Evolutionary conservation across 2,329 filamentous ascomycete species (phyloP), one percentile per base, ranked within the genome.

Genomic region (Cladosporium velox): DNA sequence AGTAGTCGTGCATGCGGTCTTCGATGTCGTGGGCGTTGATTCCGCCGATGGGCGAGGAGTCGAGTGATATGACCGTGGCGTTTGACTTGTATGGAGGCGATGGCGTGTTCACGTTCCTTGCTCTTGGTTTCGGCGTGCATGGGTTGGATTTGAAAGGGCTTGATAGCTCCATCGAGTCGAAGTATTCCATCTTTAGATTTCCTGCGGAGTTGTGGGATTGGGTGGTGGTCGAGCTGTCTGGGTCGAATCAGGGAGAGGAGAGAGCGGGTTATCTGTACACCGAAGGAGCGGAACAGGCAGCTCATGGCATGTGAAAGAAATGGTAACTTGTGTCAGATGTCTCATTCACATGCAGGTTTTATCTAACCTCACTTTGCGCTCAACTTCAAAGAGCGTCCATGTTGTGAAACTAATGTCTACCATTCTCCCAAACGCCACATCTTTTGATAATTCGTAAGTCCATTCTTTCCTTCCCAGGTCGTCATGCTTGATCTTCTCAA

Each of bases 401-500:
- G 52, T 55, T 21, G 52, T 32, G 52, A 58, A 28, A 58, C 32
- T 41, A 35, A 35, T 38, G 11, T 35, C 34, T 18, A 21, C 32
- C 54, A 1, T 58, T 21, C 15, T 4, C 55, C 34, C 34, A 41
- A 58, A 58, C 34, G 34, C 34, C 55, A 8, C 38, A 30, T 34
- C 34, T 58, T 34, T 28, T 21, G 38, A 41, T 59, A 15, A 35
- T 35, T 59, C 57, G 35, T 59, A 28, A 41, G 57, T 12, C 24
- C 35, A 32, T 5, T 47, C 35, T 35, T 47, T 24, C 28, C 24
- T 44, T 35, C 14, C 57, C 38, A 1, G 15, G 57, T 59, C 57
- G 57, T 59, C 15, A 59, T 59, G 57, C 57, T 47, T 59, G 57
- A 59, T 5, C 2, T 28, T 15, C 7, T 41, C 57, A 59, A 59